Conservation (phyloP, 2,329 filamentous ascomycete species). For the Leptographium radiaticola region DNA sequence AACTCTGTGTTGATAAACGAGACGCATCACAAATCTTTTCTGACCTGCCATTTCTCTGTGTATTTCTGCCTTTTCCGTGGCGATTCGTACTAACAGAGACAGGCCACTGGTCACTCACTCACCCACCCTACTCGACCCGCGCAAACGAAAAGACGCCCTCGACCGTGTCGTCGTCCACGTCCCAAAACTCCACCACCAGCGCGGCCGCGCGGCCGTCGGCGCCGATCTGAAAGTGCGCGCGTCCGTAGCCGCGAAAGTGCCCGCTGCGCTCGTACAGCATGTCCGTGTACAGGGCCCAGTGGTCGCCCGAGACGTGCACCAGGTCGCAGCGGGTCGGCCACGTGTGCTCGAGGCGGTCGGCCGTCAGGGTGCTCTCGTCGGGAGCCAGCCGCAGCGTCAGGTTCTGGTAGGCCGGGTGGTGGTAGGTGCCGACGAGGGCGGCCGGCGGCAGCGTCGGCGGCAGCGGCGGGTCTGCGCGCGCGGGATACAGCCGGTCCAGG, state of each 20-base stretch:
- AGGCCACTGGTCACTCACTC: too few relatives aligned
- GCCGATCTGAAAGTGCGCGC: constrained; percentile 20
- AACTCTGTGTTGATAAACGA: constrained; percentile 36
- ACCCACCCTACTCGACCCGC: constrained; percentile 13
- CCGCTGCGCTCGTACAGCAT: constrained; percentile 15
- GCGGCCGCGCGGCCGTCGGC: constrained; percentile 15
- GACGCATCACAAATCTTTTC: constrained; percentile 31
- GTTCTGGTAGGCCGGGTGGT: constrained; percentile 27
- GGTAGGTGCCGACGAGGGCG: constrained; percentile 28
- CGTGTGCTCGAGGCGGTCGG: constrained; percentile 16
- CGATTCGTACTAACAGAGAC: too few relatives aligned
- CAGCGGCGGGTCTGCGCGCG: constrained; percentile 20
- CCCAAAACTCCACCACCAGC: constrained; percentile 19
- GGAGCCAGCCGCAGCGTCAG: constrained; percentile 13
- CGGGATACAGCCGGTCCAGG: constrained; percentile 23
- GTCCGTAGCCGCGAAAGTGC: constrained; percentile 15
- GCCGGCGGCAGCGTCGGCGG: constrained; percentile 22
- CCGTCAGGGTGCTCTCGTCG: constrained; percentile 4
- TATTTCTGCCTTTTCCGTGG: neutral
- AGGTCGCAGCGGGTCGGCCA: constrained; percentile 21
- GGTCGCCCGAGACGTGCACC: constrained; percentile 23
- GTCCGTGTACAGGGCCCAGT: constrained; percentile 20
- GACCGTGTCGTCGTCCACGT: constrained; percentile 7
- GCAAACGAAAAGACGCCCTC: constrained; percentile 20
- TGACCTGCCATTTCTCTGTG: constrained; percentile 30